Conservation (phyloP, 116 monocot genomes). For the Cymodocea nodosa region DNA sequence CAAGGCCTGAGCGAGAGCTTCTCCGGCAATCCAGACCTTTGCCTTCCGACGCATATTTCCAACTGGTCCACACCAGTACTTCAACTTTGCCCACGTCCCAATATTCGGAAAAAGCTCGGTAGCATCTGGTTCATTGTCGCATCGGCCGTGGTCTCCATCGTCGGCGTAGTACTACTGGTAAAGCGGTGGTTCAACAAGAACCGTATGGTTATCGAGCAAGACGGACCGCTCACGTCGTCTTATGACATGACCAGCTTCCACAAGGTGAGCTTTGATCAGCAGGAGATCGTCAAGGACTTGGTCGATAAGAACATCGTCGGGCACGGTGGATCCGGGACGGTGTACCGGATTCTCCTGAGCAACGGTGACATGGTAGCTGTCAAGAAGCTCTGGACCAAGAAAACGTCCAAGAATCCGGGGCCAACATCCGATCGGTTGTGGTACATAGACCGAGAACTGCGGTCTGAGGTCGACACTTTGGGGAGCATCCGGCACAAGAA, state of each 20-base stretch:
- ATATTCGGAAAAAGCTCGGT: slow-evolving; percentile 21
- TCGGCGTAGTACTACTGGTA: slow-evolving; percentile 29
- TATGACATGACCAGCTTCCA: slow-evolving; percentile 89
- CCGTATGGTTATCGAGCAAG: slow-evolving; percentile 25
- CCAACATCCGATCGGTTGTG: slow-evolving; percentile 1
- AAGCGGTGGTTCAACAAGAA: slow-evolving; percentile 19
- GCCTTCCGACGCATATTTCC: slow-evolving; percentile 24
- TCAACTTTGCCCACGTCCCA: slow-evolving; percentile 36
- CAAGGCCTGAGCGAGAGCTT: slow-evolving; percentile 74
- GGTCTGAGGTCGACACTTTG: slow-evolving; percentile 72
- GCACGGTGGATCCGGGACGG: slow-evolving; percentile 75
- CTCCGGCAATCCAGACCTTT: slow-evolving; percentile 63
- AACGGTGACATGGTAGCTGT: slow-evolving; percentile 77
- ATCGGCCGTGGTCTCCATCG: slow-evolving; percentile 15
- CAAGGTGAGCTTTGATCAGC: slow-evolving; percentile 79
- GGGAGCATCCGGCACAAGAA: slow-evolving; percentile 96
- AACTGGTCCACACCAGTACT: slow-evolving; percentile 28
- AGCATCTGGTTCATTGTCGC: slow-evolving; percentile 40
- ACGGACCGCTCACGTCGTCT: slow-evolving; percentile 38
- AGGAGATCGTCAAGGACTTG: slow-evolving; percentile 77
- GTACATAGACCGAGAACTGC: slow-evolving; percentile 44
- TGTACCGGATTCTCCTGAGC: slow-evolving; percentile 78
- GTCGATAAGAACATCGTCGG: slow-evolving; percentile 91
- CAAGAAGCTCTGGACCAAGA: slow-evolving; percentile 66
- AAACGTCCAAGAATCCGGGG: slow-evolving; percentile 15